A percentile compares a stretch with the other conserved stretches of the same genome.
These are phyloP conservation scores for Pseudocercospora fijiensis DNA, from an alignment of 2,329 filamentous ascomycete species.

Conservation along the genomic window DNA sequence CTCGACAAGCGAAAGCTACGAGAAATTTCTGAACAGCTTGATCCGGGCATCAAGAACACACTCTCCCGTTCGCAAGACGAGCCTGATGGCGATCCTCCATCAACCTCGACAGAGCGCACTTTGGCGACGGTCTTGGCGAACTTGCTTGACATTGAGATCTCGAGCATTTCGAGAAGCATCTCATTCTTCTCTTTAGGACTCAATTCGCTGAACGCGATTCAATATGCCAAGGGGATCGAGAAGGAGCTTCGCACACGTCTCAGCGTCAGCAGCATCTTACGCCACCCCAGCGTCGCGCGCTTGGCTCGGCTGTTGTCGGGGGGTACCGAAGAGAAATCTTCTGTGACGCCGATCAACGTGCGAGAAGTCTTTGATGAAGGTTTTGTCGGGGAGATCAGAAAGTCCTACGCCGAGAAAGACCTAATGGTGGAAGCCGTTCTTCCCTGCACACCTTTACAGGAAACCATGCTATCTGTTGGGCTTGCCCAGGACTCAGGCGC, in stretches of 20 bases:
- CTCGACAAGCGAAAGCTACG: conserved; percentile 61
- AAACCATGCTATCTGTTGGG: conserved; percentile 74
- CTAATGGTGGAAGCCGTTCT: conserved; percentile 56
- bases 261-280: conserved; percentile 68
- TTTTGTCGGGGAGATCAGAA: conserved; percentile 16
- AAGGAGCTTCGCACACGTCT: conserved; percentile 51
- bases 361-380: conserved; percentile 2
- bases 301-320: conserved; percentile 41
- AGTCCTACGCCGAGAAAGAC: conserved; percentile 7
- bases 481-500: conserved; percentile 47
- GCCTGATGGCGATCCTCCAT: conserved; percentile 40
- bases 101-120: conserved; percentile 56
- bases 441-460: conserved; percentile 83
- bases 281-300: conserved; percentile 63
- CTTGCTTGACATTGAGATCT: conserved; percentile 48
- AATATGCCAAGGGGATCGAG: conserved; percentile 61
- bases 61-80: conserved; percentile 39
- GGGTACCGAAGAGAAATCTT: background rate
- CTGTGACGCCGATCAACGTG: background rate
- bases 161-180: conserved; percentile 60
- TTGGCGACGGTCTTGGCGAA: conserved; percentile 58
- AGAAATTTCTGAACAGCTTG: conserved; percentile 50
- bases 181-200: conserved; percentile 77
- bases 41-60: conserved; percentile 47
- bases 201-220: conserved; percentile 66